Evolutionary conservation across 768 basidiomycete species (phyloP).

Genomic region (Boletus rufocinnamomeus): DNA sequence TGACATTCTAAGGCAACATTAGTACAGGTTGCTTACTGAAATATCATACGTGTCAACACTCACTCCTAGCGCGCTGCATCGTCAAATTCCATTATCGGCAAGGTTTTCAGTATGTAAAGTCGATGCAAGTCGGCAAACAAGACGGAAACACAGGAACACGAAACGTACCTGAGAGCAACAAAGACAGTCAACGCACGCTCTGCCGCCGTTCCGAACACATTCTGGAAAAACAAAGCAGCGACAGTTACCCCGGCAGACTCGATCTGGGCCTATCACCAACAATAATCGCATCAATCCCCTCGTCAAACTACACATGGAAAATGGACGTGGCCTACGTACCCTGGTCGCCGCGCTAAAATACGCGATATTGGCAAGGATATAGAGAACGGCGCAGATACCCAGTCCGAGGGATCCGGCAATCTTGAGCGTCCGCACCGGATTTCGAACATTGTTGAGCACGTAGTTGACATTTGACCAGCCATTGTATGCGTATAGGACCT

Average conservation of each 20-base stretch:
- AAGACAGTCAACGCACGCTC: constrained; percentile 55
- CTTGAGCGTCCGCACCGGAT: constrained; percentile 60
- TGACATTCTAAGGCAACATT: constrained; percentile 26
- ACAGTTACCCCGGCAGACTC: constrained; percentile 51
- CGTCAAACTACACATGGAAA: neutral
- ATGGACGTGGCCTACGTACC: constrained; percentile 4
- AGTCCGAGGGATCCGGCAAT: constrained; percentile 61
- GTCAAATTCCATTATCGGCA: neutral
- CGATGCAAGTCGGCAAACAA: neutral
- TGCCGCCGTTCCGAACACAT: constrained; percentile 55
- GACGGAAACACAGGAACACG: neutral
- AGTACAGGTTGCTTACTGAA: neutral
- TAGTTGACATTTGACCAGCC: constrained; percentile 63
- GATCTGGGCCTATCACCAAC: constrained; percentile 43
- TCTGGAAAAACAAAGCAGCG: constrained; percentile 59
- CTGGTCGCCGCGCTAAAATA: constrained; percentile 46
- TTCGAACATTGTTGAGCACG: constrained; percentile 46
- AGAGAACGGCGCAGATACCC: constrained; percentile 51
- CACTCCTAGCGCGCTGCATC: constrained; percentile 38
- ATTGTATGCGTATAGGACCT: constrained; percentile 49
- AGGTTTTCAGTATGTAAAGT: neutral
- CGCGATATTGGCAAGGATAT: constrained; percentile 57
- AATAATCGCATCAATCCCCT: neutral
- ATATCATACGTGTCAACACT: neutral
- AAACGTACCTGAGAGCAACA: constrained; percentile 51